These are phyloP conservation scores for Talaromyces sp. DNA, from an alignment of 2,329 filamentous ascomycete genomes.

Conservation along the genomic window DNA sequence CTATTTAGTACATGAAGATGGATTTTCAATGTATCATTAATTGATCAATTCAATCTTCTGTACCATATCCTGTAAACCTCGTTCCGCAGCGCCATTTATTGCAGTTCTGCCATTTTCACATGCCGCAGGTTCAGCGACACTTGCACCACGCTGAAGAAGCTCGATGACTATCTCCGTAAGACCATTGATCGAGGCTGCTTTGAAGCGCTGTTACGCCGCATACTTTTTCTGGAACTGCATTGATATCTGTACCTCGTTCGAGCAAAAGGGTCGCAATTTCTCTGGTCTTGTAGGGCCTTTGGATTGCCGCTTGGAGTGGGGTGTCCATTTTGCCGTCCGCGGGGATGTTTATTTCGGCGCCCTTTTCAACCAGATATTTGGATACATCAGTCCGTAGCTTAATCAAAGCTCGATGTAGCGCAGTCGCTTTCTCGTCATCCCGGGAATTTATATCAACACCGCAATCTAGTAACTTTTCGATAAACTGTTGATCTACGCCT, in stretches of 20 bases:
- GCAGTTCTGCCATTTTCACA: slow-evolving; percentile 17
- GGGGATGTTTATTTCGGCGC: not conserved
- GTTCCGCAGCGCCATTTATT: slow-evolving; percentile 22
- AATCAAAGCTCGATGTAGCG: not conserved
- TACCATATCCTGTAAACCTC: slow-evolving; percentile 22
- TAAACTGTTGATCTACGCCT: not conserved
- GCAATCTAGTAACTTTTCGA: not conserved
- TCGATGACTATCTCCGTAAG: slow-evolving; percentile 8
- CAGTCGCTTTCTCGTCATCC: not conserved
- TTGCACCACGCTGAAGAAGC: slow-evolving; percentile 13
- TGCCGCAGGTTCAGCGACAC: slow-evolving; percentile 13
- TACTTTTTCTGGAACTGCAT: slow-evolving; percentile 10
- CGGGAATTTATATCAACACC: not conserved
- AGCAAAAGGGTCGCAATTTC: no score
- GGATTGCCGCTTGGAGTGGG: not conserved
- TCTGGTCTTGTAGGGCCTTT: no score
- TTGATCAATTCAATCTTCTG: slow-evolving; percentile 6
- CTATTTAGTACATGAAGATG: no score
- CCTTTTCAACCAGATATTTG: slow-evolving; percentile 10
- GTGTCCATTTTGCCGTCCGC: not conserved
- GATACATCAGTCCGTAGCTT: not conserved
- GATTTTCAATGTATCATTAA: no score
- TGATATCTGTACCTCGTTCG: slow-evolving; percentile 15
- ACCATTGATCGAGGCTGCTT: slow-evolving; percentile 9
- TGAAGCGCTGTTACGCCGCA: slow-evolving; percentile 15